Percentiles rank a stretch among this genome's conserved stretches.
Evolutionary conservation across 2,329 filamentous ascomycete species (phyloP).

Genomic region (Xylaria sp.): DNA sequence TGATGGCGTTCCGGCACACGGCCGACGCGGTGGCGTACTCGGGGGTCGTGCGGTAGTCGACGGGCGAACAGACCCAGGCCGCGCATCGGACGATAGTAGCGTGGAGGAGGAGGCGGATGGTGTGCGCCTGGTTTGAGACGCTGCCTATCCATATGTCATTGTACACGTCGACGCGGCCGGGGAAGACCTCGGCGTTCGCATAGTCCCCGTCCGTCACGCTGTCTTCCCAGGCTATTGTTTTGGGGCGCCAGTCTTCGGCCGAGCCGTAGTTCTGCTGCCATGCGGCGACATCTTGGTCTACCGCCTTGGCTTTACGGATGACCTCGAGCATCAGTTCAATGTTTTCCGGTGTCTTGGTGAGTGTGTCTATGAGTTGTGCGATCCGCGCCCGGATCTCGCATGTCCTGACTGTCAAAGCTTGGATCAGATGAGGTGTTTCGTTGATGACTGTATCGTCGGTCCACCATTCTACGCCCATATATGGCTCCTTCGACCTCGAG

Average conservation of each 20-base stretch:
- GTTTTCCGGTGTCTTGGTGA: slow-evolving; percentile 55
- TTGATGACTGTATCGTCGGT: slow-evolving; percentile 58
- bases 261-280: slow-evolving; percentile 57
- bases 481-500: slow-evolving; percentile 56
- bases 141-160: slow-evolving; percentile 63
- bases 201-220: slow-evolving; percentile 59
- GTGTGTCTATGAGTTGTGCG: slow-evolving; percentile 54
- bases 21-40: slow-evolving; percentile 63
- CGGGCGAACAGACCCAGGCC: slow-evolving; percentile 64
- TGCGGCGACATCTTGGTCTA: slow-evolving; percentile 57
- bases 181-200: slow-evolving; percentile 60
- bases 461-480: slow-evolving; percentile 66
- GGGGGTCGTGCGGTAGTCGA: slow-evolving; percentile 67
- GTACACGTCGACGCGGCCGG: slow-evolving; percentile 65
- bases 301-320: slow-evolving; percentile 56
- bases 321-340: slow-evolving; percentile 57
- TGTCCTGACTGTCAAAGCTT: slow-evolving; percentile 59
- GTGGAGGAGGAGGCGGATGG: slow-evolving; percentile 59
- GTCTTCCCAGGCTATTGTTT: slow-evolving; percentile 63
- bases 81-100: slow-evolving; percentile 63
- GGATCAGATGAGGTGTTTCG: slow-evolving; percentile 53
- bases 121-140: slow-evolving; percentile 61
- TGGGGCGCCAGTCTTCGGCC: slow-evolving; percentile 56
- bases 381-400: slow-evolving; percentile 62
- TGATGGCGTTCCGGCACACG: slow-evolving; percentile 58